phyloP scores from a whole-genome alignment of 139 green algal genomes.

The Deuterostichococcus epilithicus region DNA sequence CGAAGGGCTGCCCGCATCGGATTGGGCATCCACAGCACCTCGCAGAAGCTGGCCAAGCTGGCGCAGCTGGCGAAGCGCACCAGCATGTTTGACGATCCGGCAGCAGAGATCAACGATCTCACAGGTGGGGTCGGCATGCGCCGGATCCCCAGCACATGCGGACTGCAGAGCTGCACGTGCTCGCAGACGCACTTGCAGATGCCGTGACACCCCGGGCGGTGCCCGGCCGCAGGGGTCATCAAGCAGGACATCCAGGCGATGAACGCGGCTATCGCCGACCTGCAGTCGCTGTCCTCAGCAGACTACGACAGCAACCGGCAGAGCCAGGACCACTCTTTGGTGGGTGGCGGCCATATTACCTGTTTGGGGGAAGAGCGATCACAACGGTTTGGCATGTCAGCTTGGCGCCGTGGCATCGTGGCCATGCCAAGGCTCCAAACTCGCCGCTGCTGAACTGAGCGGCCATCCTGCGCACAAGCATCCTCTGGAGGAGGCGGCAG shows the following conservation, averaged over 20 bases:
- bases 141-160: conserved; percentile 12
- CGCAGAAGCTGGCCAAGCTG: conserved; percentile 87
- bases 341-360: not conserved
- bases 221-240: conserved; percentile 49
- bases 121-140: conserved; percentile 29
- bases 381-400: too few relatives aligned
- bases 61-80: conserved; percentile 92
- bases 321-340: conserved; percentile 69
- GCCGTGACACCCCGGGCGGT: not conserved
- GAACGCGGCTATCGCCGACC: conserved; percentile 78
- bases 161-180: too few relatives aligned
- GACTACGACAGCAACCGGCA: conserved; percentile 68
- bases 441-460: too few relatives aligned
- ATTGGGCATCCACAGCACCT: conserved; percentile 88
- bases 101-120: conserved; percentile 89
- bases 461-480: too few relatives aligned
- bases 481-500: too few relatives aligned
- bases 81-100: conserved; percentile 96
- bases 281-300: conserved; percentile 46
- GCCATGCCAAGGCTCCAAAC: too few relatives aligned
- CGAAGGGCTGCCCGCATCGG: conserved; percentile 82
- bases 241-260: conserved; percentile 89
- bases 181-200: too few relatives aligned
- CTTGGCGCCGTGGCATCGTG: too few relatives aligned
- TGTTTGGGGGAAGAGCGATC: too few relatives aligned